phyloP scores from a whole-genome alignment of 176 grass and related monocot species.

The Triticum monococcum region DNA sequence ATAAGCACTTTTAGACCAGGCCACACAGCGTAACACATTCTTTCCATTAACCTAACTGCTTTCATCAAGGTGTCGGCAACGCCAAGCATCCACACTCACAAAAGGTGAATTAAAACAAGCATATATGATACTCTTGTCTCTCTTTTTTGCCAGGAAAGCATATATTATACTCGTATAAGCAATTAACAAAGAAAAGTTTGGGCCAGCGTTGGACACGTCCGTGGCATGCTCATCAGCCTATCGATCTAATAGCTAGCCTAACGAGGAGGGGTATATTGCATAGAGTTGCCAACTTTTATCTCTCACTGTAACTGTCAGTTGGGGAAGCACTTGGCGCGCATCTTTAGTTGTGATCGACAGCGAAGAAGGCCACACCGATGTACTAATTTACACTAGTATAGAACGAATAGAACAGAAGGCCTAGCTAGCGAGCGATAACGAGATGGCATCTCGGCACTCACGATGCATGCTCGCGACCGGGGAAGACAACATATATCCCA shows the following conservation, averaged over 20 bases:
- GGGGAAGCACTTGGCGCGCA: background rate
- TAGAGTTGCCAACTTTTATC: background rate
- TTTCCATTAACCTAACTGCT: conserved; percentile 20
- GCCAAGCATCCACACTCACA: background rate
- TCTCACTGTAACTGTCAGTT: background rate
- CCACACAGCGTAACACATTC: conserved; percentile 10
- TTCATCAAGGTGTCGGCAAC: conserved; percentile 13
- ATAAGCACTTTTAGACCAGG: conserved; percentile 13
- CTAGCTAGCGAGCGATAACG: conserved; percentile 30
- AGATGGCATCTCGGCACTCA: conserved; percentile 39
- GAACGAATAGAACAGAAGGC: background rate
- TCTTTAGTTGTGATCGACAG: conserved; percentile 8
- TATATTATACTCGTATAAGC: background rate
- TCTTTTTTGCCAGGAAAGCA: no score
- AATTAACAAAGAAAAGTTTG: background rate
- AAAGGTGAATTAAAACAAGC: background rate
- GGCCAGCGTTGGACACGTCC: background rate
- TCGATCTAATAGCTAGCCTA: background rate
- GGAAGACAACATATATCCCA: conserved; percentile 41
- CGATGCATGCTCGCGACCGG: conserved; percentile 42
- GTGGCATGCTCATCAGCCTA: background rate
- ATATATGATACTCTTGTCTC: background rate
- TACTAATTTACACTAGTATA: conserved; percentile 20
- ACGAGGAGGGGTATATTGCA: background rate
- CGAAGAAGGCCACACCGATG: conserved; percentile 8